These are phyloP conservation scores for Aspergillus hortae DNA, from an alignment of 2,329 filamentous ascomycete species.

Conservation along the genomic window DNA sequence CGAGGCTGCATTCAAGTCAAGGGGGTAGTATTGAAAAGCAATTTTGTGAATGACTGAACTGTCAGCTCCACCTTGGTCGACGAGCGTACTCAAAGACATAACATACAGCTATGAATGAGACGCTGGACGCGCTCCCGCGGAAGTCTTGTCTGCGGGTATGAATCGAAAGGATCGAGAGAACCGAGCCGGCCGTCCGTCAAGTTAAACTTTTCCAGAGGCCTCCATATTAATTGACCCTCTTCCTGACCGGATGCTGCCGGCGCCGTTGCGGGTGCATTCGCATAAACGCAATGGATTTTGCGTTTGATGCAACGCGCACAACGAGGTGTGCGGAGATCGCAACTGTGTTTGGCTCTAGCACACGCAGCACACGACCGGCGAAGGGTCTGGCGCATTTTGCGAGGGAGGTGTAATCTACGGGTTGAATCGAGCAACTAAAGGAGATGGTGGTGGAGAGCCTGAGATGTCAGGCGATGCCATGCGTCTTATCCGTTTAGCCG, in stretches of 20 bases:
- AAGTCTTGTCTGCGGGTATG: slow-evolving; percentile 53
- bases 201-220: slow-evolving; percentile 5
- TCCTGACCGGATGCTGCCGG: slow-evolving; percentile 12
- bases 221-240: slow-evolving; percentile 3
- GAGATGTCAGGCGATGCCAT: slow-evolving; percentile 1
- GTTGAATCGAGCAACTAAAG: not conserved
- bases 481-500: not conserved
- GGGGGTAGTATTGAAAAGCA: slow-evolving; percentile 58
- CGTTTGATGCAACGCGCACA: slow-evolving; percentile 56
- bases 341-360: slow-evolving; percentile 54
- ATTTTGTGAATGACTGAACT: slow-evolving; percentile 53
- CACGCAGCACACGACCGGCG: slow-evolving; percentile 56
- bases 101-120: slow-evolving; percentile 55
- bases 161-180: slow-evolving; percentile 54
- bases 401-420: slow-evolving; percentile 1
- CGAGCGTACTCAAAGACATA: slow-evolving; percentile 8
- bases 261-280: slow-evolving; percentile 50
- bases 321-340: slow-evolving; percentile 52
- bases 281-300: slow-evolving; percentile 49
- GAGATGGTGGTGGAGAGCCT: not conserved
- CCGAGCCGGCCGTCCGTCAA: slow-evolving; percentile 28
- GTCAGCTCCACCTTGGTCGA: slow-evolving; percentile 11
- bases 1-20: slow-evolving; percentile 50
- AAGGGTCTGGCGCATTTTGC: slow-evolving; percentile 53
- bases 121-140: slow-evolving; percentile 50